Evolutionary conservation across 1,284 basidiomycete genomes (phyloP).

Genomic region (Cryptococcus sp.): DNA sequence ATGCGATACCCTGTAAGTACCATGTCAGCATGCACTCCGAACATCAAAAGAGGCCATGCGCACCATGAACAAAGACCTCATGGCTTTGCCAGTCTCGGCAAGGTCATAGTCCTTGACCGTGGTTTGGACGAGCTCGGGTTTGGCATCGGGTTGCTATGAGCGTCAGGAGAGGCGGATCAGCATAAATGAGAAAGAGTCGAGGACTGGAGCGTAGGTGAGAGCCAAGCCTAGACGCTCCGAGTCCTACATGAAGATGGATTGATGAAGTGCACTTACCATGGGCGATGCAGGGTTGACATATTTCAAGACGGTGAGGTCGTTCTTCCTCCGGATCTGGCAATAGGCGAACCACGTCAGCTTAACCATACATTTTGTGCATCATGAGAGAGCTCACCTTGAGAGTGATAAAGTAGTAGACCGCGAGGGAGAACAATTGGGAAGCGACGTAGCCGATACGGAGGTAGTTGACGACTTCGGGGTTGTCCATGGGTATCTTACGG

Average conservation of each 20-base stretch:
- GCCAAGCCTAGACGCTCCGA: too few relatives aligned
- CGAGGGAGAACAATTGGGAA: conserved; percentile 56
- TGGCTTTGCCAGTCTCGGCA: conserved; percentile 79
- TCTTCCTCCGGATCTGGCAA: conserved; percentile 82
- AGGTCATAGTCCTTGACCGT: conserved; percentile 94
- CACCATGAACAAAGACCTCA: conserved; percentile 68
- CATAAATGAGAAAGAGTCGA: not conserved
- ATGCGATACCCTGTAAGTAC: conserved; percentile 64
- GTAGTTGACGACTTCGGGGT: conserved; percentile 77
- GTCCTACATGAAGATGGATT: not conserved
- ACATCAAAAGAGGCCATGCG: conserved; percentile 10
- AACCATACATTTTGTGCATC: not conserved
- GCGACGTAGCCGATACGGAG: conserved; percentile 81
- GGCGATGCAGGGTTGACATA: conserved; percentile 62
- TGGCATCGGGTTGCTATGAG: conserved; percentile 63
- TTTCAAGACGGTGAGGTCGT: conserved; percentile 93
- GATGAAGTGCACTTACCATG: conserved; percentile 37
- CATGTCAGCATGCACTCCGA: not conserved
- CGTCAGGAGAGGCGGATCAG: not conserved
- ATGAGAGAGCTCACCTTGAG: conserved; percentile 29
- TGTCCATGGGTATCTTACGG: conserved; percentile 86
- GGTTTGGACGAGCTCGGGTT: conserved; percentile 81
- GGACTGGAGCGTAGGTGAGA: too few relatives aligned
- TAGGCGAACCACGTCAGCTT: conserved; percentile 1
- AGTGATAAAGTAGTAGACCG: conserved; percentile 47